Conservation (phyloP, 2,329 filamentous ascomycete species). For the Colletotrichum liaoningense region DNA sequence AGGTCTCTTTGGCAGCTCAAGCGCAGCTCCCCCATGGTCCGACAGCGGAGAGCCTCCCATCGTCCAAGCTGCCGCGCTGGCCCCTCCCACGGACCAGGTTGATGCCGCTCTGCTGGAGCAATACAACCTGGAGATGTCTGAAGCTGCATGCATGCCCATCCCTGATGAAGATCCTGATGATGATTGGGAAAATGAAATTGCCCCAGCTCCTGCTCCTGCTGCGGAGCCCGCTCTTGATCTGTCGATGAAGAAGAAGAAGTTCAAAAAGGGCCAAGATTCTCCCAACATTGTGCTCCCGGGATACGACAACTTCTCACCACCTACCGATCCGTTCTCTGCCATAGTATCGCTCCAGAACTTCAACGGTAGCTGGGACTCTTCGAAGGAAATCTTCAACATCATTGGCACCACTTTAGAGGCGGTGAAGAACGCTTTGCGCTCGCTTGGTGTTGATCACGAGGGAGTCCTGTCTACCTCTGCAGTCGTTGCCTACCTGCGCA, state of each 20-base stretch:
- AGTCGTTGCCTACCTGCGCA: conserved; percentile 62
- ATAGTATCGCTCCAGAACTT: conserved; percentile 68
- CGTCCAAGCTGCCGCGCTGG: conserved; percentile 71
- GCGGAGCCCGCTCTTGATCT: background rate
- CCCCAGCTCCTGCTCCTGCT: background rate
- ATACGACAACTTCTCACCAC: background rate
- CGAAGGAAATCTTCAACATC: conserved; percentile 40
- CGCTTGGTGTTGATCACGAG: too few relatives aligned
- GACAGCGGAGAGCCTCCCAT: background rate
- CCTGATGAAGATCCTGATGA: conserved; percentile 74
- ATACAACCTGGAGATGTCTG: conserved; percentile 90
- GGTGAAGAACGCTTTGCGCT: background rate
- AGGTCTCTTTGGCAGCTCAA: background rate
- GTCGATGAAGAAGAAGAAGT: background rate
- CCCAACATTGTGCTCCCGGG: background rate
- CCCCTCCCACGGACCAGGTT: conserved; percentile 90
- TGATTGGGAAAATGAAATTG: background rate
- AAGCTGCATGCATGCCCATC: conserved; percentile 83
- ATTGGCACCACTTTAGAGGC: conserved; percentile 38
- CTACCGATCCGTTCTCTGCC: conserved; percentile 46
- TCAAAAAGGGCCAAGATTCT: background rate
- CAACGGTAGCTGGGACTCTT: conserved; percentile 63
- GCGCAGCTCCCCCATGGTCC: background rate
- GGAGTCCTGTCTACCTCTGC: conserved; percentile 47
- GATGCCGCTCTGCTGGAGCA: conserved; percentile 82